Evolutionary conservation across 208 protist genomes (phyloP).

Genomic region (Crithidia expoeki): DNA sequence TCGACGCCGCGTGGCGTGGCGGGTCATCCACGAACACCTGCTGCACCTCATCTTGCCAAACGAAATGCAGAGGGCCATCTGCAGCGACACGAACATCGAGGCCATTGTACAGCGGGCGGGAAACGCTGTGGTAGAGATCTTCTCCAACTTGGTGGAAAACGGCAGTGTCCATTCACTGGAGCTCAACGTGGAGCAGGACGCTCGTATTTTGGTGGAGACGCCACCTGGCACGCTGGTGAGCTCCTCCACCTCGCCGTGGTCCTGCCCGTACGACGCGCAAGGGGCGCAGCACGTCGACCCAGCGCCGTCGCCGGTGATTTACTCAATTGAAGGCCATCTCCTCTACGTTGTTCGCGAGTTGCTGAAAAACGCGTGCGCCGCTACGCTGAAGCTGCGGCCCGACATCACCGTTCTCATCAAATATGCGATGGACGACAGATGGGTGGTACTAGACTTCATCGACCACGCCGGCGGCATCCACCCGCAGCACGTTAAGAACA

Average conservation of each 20-base stretch:
- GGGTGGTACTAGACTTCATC: constrained; percentile 77
- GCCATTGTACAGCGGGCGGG: constrained; percentile 56
- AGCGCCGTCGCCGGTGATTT: constrained; percentile 29
- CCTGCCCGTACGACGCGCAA: constrained; percentile 24
- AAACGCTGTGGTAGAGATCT: constrained; percentile 68
- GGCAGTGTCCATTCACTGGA: constrained; percentile 39
- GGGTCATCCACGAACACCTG: constrained; percentile 86
- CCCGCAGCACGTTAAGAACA: constrained; percentile 44
- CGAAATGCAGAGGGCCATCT: constrained; percentile 51
- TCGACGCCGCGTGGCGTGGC: constrained; percentile 78
- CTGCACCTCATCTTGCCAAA: constrained; percentile 57
- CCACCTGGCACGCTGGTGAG: constrained; percentile 45
- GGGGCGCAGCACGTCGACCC: neutral
- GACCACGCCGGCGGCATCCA: constrained; percentile 70
- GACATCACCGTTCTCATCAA: constrained; percentile 50
- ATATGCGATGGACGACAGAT: constrained; percentile 57
- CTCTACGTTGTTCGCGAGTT: constrained; percentile 81
- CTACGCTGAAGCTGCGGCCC: constrained; percentile 31
- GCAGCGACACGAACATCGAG: constrained; percentile 41
- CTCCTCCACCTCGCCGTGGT: constrained; percentile 44
- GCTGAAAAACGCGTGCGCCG: constrained; percentile 88
- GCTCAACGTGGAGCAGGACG: constrained; percentile 71
- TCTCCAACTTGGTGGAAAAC: constrained; percentile 39
- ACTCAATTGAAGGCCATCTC: constrained; percentile 77
- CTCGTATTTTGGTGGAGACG: constrained; percentile 30